Conservation (phyloP, 2,329 filamentous ascomycete species). For the Botrytis sinoallii region DNA sequence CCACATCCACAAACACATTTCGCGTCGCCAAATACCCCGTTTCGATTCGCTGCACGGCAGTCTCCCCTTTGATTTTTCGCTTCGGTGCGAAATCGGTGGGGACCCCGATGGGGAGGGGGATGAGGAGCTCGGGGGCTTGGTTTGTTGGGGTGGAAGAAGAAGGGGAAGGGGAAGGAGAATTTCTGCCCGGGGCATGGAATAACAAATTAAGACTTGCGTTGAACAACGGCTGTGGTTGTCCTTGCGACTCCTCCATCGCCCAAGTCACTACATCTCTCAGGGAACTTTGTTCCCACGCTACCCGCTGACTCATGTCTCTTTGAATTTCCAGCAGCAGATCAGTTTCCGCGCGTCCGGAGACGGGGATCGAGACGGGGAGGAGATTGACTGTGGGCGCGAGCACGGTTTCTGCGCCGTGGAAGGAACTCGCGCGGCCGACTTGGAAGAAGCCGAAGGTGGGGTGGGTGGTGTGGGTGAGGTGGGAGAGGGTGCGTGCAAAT, state of each 20-base stretch:
- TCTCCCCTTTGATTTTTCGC: not conserved
- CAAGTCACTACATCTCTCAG: not conserved
- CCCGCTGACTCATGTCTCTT: not conserved
- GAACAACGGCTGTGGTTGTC: not conserved
- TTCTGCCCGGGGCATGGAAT: not conserved
- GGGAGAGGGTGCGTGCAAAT: not conserved
- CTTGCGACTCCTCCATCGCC: not conserved
- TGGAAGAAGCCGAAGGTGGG: slow-evolving; percentile 15
- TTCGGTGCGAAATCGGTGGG: not conserved
- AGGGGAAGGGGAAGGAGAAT: no score
- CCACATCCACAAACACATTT: slow-evolving; percentile 10
- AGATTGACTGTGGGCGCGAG: not conserved
- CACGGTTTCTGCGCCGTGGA: not conserved
- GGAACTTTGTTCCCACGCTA: not conserved
- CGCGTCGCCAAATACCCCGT: not conserved
- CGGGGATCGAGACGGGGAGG: not conserved
- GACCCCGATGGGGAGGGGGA: not conserved
- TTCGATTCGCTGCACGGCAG: not conserved
- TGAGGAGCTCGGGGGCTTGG: not conserved
- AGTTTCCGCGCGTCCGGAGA: not conserved
- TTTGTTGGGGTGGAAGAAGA: no score
- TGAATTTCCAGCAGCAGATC: not conserved
- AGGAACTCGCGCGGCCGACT: not conserved
- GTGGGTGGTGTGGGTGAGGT: not conserved
- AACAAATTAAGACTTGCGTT: not conserved